Evolutionary conservation across 371 early-diverging fungal genomes (phyloP).

Genomic region (Vittaforma corneae): DNA sequence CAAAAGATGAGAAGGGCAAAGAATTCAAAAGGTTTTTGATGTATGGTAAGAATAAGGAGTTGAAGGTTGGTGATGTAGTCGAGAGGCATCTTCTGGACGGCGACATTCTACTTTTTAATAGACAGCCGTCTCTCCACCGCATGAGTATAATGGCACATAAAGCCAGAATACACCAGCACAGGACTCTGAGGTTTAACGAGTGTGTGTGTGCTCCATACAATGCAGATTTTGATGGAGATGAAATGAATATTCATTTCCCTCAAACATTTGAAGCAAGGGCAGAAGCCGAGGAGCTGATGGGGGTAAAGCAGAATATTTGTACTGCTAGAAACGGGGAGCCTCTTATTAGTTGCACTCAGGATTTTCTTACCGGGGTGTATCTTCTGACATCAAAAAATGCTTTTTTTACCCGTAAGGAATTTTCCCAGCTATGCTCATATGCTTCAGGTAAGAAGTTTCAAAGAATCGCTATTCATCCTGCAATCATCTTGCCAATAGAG

Average conservation of each 20-base stretch:
- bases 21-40: slow-evolving; percentile 64
- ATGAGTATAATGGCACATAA: slow-evolving; percentile 90
- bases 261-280: slow-evolving; percentile 94
- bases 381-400: slow-evolving; percentile 72
- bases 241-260: slow-evolving; percentile 99
- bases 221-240: slow-evolving; percentile 99
- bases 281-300: slow-evolving; percentile 90
- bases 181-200: slow-evolving; percentile 95
- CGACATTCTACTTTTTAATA: slow-evolving; percentile 96
- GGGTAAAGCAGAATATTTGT: slow-evolving; percentile 82
- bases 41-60: slow-evolving; percentile 64
- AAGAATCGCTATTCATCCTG: slow-evolving; percentile 69
- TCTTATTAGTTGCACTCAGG: slow-evolving; percentile 92
- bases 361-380: slow-evolving; percentile 91
- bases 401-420: slow-evolving; percentile 82
- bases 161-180: slow-evolving; percentile 80
- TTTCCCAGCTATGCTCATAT: slow-evolving; percentile 74
- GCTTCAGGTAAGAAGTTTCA: slow-evolving; percentile 62
- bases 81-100: slow-evolving; percentile 86
- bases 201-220: slow-evolving; percentile 97
- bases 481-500: slow-evolving; percentile 67
- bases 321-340: slow-evolving; percentile 94
- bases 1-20: slow-evolving; percentile 60
- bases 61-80: slow-evolving; percentile 80
- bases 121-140: slow-evolving; percentile 96